Percentiles rank a stretch among this genome's conserved stretches.
Conservation (phyloP, 2,329 filamentous ascomycete genomes). For the Ophiocordyceps camponoti-floridani region DNA sequence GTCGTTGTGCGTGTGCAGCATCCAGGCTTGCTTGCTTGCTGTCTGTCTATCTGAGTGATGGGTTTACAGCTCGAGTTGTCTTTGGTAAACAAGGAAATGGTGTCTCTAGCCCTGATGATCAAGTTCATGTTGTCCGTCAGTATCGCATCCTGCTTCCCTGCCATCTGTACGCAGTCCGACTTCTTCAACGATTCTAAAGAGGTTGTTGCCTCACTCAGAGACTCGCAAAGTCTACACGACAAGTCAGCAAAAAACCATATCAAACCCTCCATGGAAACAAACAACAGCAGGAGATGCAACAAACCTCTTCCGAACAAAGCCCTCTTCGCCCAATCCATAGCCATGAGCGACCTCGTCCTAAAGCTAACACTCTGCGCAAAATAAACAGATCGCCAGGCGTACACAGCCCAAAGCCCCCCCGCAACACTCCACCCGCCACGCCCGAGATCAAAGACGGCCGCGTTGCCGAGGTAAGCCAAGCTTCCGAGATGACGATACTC, state of each 20-base stretch:
- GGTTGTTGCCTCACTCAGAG: background rate
- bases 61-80: too few species aligned
- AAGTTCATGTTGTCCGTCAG: too few species aligned
- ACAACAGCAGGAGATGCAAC: constrained; percentile 9
- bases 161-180: too few species aligned
- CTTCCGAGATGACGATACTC: constrained; percentile 85
- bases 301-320: constrained; percentile 87
- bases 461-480: constrained; percentile 90
- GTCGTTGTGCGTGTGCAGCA: background rate
- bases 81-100: too few species aligned
- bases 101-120: too few species aligned
- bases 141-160: too few species aligned
- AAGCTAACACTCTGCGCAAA: constrained; percentile 96
- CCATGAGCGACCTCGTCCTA: constrained; percentile 69
- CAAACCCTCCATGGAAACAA: background rate
- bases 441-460: constrained; percentile 76
- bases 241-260: background rate
- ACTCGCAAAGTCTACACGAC: background rate
- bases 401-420: constrained; percentile 82
- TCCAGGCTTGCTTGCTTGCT: background rate
- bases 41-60: too few species aligned
- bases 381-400: constrained; percentile 90
- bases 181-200: background rate
- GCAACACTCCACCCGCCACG: constrained; percentile 55
- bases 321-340: constrained; percentile 98